These are phyloP conservation scores for Phylloporus sp. DNA, from an alignment of 768 basidiomycete genomes.

Conservation along the genomic window DNA sequence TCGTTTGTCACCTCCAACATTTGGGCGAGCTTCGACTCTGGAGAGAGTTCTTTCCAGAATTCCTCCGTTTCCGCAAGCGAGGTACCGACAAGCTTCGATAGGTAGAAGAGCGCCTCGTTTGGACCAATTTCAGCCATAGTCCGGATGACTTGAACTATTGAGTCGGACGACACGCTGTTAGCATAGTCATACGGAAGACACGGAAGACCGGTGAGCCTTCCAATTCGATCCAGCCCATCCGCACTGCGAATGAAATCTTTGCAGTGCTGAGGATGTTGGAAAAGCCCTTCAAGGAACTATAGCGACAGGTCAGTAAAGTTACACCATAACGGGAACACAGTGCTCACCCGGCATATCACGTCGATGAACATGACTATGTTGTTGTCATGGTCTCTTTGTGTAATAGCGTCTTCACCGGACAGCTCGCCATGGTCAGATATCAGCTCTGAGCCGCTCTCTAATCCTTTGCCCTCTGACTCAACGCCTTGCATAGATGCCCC, in stretches of 20 bases:
- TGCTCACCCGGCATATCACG: slow-evolving; percentile 67
- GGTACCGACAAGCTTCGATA: slow-evolving; percentile 64
- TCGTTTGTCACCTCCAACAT: slow-evolving; percentile 54
- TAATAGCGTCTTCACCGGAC: slow-evolving; percentile 31
- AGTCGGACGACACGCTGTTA: slow-evolving; percentile 79
- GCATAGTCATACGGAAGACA: slow-evolving; percentile 89
- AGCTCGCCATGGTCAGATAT: slow-evolving; percentile 16
- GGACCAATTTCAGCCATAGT: slow-evolving; percentile 87
- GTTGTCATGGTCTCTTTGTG: slow-evolving; percentile 64
- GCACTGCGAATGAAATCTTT: slow-evolving; percentile 79
- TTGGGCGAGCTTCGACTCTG: slow-evolving; percentile 59
- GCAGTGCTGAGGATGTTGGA: slow-evolving; percentile 88
- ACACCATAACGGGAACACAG: not conserved
- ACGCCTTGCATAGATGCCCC: slow-evolving; percentile 53
- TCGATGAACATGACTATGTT: slow-evolving; percentile 75
- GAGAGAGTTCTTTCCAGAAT: slow-evolving; percentile 60
- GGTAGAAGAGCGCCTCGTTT: slow-evolving; percentile 64
- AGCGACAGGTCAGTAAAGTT: not conserved
- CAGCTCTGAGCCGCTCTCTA: slow-evolving; percentile 18
- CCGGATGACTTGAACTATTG: slow-evolving; percentile 83
- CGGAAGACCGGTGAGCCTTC: slow-evolving; percentile 75
- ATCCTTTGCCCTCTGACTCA: slow-evolving; percentile 16
- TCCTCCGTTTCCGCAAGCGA: slow-evolving; percentile 66
- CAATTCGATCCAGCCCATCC: slow-evolving; percentile 70
- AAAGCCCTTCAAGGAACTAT: slow-evolving; percentile 90